These are phyloP conservation scores for Saccharomycopsis olivae DNA, from an alignment of 805 yeast species.

Conservation along the genomic window DNA sequence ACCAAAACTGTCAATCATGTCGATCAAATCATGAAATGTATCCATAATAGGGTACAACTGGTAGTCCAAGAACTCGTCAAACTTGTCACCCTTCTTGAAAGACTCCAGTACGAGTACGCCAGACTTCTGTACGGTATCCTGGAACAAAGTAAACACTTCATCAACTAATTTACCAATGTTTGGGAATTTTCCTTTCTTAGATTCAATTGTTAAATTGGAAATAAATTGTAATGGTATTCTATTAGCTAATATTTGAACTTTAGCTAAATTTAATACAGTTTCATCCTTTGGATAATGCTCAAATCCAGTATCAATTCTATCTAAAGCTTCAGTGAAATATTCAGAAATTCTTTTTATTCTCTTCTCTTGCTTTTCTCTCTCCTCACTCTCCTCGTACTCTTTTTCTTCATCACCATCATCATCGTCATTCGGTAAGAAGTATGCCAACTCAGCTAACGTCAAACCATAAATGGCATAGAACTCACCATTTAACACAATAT, in stretches of 20 bases:
- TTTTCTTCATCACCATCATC: constrained; percentile 21
- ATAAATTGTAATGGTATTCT: constrained; percentile 50
- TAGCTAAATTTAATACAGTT: constrained; percentile 36
- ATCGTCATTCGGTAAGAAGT: constrained; percentile 39
- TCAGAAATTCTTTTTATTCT: constrained; percentile 33
- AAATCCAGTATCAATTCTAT: constrained; percentile 53
- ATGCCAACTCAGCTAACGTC: constrained; percentile 55
- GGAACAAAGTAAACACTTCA: constrained; percentile 33
- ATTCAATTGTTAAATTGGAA: constrained; percentile 36
- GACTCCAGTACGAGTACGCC: too few species aligned
- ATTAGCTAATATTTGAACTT: constrained; percentile 43
- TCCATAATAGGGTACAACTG: constrained; percentile 43
- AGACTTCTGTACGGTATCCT: constrained; percentile 20
- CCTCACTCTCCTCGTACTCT: constrained; percentile 22
- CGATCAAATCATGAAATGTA: constrained; percentile 56
- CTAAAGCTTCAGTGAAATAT: constrained; percentile 62
- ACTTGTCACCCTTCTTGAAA: constrained; percentile 12
- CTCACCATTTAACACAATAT: constrained; percentile 30
- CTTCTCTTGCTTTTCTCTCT: constrained; percentile 13
- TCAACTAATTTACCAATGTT: constrained; percentile 33
- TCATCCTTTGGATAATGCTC: constrained; percentile 36
- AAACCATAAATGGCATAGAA: constrained; percentile 70
- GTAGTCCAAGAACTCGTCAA: constrained; percentile 27
- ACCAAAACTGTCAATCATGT: constrained; percentile 59
- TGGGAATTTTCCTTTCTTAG: constrained; percentile 27